A percentile compares a stretch with the other conserved stretches of the same genome.
Conservation (phyloP, 2,329 filamentous ascomycete species). For the Colletotrichum brevisporum region DNA sequence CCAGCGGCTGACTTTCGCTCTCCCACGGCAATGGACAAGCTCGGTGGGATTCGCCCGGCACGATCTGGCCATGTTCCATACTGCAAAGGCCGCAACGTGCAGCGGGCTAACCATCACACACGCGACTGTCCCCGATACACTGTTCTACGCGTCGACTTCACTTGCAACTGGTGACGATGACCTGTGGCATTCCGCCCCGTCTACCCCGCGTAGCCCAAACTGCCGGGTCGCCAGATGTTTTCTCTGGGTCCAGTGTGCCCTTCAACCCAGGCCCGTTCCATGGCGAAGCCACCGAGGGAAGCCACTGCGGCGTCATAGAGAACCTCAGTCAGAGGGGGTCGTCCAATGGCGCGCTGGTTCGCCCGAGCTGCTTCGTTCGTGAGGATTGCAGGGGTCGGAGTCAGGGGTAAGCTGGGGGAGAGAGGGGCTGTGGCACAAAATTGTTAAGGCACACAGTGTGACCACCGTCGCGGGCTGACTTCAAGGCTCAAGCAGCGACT, state of each 20-base stretch:
- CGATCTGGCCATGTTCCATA: neutral
- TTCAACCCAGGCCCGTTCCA: neutral
- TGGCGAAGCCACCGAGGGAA: slow-evolving; percentile 12
- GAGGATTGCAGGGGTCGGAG: slow-evolving; percentile 15
- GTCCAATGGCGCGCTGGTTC: neutral
- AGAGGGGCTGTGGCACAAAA: slow-evolving; percentile 20
- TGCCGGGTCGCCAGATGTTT: slow-evolving; percentile 25
- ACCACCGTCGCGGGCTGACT: neutral
- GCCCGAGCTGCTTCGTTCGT: slow-evolving; percentile 15
- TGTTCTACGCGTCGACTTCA: neutral
- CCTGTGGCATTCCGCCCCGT: neutral
- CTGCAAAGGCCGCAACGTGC: neutral
- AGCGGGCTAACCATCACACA: neutral
- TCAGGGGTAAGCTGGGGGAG: slow-evolving; percentile 21
- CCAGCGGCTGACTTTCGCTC: neutral
- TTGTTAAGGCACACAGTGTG: slow-evolving; percentile 26
- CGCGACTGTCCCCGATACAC: neutral
- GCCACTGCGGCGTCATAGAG: slow-evolving; percentile 19
- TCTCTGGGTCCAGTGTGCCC: slow-evolving; percentile 3
- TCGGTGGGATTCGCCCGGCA: neutral
- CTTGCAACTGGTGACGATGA: neutral
- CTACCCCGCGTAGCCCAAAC: slow-evolving; percentile 27
- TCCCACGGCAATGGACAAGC: neutral
- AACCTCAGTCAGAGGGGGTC: slow-evolving; percentile 2
- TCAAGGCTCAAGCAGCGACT: neutral